Conservation (phyloP, 768 basidiomycete genomes). For the Pleurotus giganteus region DNA sequence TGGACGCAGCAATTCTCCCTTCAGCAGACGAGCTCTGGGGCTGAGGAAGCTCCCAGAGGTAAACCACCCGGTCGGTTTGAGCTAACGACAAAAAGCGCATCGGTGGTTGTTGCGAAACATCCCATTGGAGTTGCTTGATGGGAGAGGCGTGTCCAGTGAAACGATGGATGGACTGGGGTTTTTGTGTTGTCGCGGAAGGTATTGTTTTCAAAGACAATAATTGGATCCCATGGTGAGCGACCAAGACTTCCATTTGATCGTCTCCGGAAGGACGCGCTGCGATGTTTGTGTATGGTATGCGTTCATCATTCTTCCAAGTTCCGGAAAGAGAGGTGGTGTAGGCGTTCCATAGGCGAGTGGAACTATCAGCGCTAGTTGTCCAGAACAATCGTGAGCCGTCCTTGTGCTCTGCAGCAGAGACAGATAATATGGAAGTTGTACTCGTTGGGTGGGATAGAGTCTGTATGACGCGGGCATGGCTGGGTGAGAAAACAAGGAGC, state of each 20-base stretch:
- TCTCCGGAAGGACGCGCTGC: slow-evolving; percentile 41
- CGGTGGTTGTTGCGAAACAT: slow-evolving; percentile 33
- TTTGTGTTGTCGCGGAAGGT: slow-evolving; percentile 31
- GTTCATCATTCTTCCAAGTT: slow-evolving; percentile 56
- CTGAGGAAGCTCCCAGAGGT: slow-evolving; percentile 56
- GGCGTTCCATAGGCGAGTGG: slow-evolving; percentile 57
- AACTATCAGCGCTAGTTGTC: slow-evolving; percentile 58
- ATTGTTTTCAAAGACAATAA: slow-evolving; percentile 37
- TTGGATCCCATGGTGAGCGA: slow-evolving; percentile 59
- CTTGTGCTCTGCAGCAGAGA: slow-evolving; percentile 31
- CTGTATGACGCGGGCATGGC: slow-evolving; percentile 52
- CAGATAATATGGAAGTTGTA: slow-evolving; percentile 49
- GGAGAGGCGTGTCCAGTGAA: slow-evolving; percentile 69
- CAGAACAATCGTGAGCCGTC: slow-evolving; percentile 38
- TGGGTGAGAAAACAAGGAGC: slow-evolving; percentile 60
- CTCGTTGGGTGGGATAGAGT: slow-evolving; percentile 56
- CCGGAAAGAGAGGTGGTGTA: slow-evolving; percentile 45
- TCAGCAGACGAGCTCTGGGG: slow-evolving; percentile 27
- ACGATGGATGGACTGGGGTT: slow-evolving; percentile 43
- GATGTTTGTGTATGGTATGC: slow-evolving; percentile 55
- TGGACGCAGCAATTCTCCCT: slow-evolving; percentile 56
- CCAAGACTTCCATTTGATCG: slow-evolving; percentile 45
- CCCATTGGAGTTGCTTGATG: slow-evolving; percentile 52
- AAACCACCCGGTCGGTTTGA: slow-evolving; percentile 59
- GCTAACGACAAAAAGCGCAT: slow-evolving; percentile 59